Base-by-base conservation (phyloP, 345 rosid species). In the Pseudoturritis turrita region DNA sequence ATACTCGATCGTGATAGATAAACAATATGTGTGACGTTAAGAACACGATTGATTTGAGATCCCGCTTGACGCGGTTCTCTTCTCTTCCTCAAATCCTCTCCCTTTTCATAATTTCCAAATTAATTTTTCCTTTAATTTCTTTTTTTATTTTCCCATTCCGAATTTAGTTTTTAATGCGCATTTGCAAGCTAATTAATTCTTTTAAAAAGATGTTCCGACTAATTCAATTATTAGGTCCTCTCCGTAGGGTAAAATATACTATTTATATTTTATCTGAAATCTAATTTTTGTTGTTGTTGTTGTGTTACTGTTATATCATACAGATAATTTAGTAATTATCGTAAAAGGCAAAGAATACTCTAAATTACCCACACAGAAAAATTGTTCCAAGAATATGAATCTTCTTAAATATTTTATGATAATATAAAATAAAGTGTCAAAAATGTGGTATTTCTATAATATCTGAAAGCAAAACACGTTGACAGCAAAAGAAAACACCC, bases 51-150 rank as follows among this genome's bases (percentile, higher is more conserved):
- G 53, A 46, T 65, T 47, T 14, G 18, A 74, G 60, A 65, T 15
- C 6, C 54, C 35, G 29, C 66, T 35, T 46, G 60, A 65, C 73
- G 73, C 78, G 78, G 62, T 64, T 73, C 70, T 45, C 31, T 18
- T 58, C 21, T 39, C 67, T 66, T 74, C 67, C 54, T 64, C 77
- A 23, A 73, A 73, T 55, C 29, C 6, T 46, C 36, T 4, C 4
- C 12, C 4, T 59, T 10, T 70, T 25, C 35, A 13, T 59, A 6
- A n/a, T 44, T 46, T 50, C 5, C n/a, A 22, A 11, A 50, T 19
- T 2, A 22, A 7, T 10, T 41, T 72, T 52, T 6, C 5, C 15
- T 23, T n/a, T 58, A 6, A 12, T 68, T 40, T 19, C 33, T 13
- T 0, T 55, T n/a, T 71, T 29, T 7, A 7, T 33, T 62, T 71